Base-by-base conservation (phyloP, 129 eudicot species). In the Flaveria robusta region DNA sequence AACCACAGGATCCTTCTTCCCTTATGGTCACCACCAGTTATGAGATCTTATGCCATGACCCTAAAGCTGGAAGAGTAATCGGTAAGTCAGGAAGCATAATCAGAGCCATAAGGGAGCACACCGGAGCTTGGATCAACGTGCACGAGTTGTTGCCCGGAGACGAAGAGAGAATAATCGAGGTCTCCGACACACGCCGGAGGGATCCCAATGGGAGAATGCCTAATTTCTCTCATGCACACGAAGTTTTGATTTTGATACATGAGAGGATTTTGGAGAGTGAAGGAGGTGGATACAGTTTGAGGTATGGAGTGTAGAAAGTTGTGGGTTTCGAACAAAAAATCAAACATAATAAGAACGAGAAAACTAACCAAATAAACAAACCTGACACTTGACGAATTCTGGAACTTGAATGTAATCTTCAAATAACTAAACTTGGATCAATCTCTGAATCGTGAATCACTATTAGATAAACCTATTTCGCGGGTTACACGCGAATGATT, bases 151-250 rank as follows among this genome's bases (percentile, higher is more conserved):
- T 86, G 59, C 89, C 96, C 0, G 97, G 97, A 0, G 99, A 94
- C 37, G 99, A 94, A 70, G 99, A 91, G 89, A 77, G 99, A 54
- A 94, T 94, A 20, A 94, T 94, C 37, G 99, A 94, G 96, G 87
- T 94, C 12, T 91, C 99, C 1, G 99, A 94, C 49, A 91, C 96
- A 0, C 50, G 99, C 76, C 66, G 99, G 87, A 79, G 99, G 66
- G 99, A 91, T 77, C 97, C 96, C 0, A 97, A 91, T n/a, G 97
- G 99, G 4, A 62, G 97, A 72, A 88, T 94, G 91, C 99, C 97
- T 13, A 74, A 92, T 2, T 94, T 94, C 54, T 91, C 97, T 16
- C 99, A 97, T 14, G 97, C 99, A 3, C 99, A 94, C 72, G 99
- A 94, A 80, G 99, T 97, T 8, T 79, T 91, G 89, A 73, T 87